Evolutionary conservation across 1,139 yeast species (phyloP).

Genomic region (Kodamaea sp.): DNA sequence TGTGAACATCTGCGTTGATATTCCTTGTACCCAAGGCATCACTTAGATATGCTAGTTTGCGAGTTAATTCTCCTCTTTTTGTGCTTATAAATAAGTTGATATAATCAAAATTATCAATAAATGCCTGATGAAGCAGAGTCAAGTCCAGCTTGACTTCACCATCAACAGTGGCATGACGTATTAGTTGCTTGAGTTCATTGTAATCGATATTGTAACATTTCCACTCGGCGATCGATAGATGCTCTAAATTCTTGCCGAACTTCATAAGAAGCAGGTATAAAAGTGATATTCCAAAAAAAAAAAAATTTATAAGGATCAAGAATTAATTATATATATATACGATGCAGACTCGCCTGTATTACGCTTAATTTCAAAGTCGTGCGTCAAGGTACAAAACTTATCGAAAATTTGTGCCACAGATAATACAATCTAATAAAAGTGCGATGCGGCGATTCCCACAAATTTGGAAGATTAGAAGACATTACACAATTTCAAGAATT

Average conservation of each 20-base stretch:
- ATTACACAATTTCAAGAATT: no score
- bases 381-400: no score
- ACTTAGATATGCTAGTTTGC: constrained; percentile 27
- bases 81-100: constrained; percentile 60
- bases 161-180: constrained; percentile 44
- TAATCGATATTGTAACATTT: constrained; percentile 77
- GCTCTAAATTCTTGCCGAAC: constrained; percentile 73
- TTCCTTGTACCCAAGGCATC: constrained; percentile 1
- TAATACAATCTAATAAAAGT: no score
- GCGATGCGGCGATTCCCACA: no score
- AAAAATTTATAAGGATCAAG: not conserved
- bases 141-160: constrained; percentile 13
- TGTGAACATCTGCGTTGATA: constrained; percentile 16
- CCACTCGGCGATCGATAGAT: constrained; percentile 87
- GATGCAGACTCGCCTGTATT: no score
- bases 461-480: no score
- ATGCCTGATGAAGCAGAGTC: constrained; percentile 26
- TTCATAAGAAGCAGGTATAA: constrained; percentile 51
- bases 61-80: constrained; percentile 58
- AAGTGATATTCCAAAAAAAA: not conserved
- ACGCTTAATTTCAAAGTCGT: no score
- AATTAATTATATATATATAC: no score
- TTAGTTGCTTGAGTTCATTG: constrained; percentile 64
- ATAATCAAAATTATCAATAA: constrained; percentile 48
- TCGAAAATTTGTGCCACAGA: no score